Conservation (phyloP, 805 yeast genomes). For the Ogataea neopini region DNA sequence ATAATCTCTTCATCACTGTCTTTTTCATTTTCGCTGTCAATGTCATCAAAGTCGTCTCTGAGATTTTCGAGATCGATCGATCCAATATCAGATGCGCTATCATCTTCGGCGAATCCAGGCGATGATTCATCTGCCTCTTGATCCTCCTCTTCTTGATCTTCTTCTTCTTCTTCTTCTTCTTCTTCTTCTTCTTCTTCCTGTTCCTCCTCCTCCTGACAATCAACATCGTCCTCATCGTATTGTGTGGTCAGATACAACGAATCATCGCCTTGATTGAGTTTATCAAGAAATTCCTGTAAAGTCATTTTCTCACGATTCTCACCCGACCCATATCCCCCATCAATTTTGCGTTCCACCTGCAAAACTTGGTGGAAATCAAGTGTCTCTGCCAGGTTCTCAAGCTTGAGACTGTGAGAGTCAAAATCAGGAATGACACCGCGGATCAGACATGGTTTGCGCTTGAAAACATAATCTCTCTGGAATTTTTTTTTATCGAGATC, state of each 20-base stretch:
- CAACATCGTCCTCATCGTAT: conserved; percentile 50
- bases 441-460: conserved; percentile 53
- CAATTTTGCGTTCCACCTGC: conserved; percentile 57
- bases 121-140: conserved; percentile 6
- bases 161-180: conserved; percentile 21
- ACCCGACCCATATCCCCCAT: conserved; percentile 73
- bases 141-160: conserved; percentile 12
- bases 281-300: conserved; percentile 48
- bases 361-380: conserved; percentile 35
- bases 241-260: conserved; percentile 69
- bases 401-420: conserved; percentile 35
- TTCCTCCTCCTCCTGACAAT: conserved; percentile 22
- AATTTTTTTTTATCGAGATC: conserved; percentile 33
- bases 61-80: conserved; percentile 46
- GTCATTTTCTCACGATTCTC: conserved; percentile 50
- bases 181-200: conserved; percentile 16
- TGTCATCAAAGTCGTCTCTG: conserved; percentile 52
- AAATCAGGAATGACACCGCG: conserved; percentile 40
- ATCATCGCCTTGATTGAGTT: conserved; percentile 43
- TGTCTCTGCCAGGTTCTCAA: conserved; percentile 38
- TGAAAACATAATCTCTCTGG: conserved; percentile 40
- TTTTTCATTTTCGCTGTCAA: conserved; percentile 28
- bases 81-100: conserved; percentile 31
- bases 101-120: neutral
- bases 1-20: conserved; percentile 17